Base-by-base conservation (phyloP, 192 early-diverging fungal species). In the Podila minutissima region DNA sequence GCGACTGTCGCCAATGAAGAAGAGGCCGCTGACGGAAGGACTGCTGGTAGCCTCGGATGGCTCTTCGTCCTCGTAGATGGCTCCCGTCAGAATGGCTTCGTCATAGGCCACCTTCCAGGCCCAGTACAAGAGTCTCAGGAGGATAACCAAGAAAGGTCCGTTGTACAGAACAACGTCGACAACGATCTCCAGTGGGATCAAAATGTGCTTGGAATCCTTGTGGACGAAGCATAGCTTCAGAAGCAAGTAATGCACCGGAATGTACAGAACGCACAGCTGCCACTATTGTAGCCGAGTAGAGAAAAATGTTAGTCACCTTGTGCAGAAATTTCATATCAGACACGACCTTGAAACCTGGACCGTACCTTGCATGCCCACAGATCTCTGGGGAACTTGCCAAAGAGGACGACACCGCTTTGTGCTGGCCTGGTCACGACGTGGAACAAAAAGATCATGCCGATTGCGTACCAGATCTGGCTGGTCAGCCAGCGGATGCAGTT, bases 81-180 rank as follows among this genome's bases (percentile, higher is more conserved):
- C 71, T 32, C 77, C 77, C 22, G 77, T 81, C 12, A 81, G 66
- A 29, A 81, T 62, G 63, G 77, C 77, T 71, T 81, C 77, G 29
- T 81, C 77, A 35, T 81, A 81, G 1, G 77, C 77, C 32, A 81
- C 77, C 67, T 69, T 81, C 77, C 77, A 81, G 5, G 77, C 77
- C 71, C 67, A 35, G 48, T 65, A 73, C 66, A 81, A 46, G 48
- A 81, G 29, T 60, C 77, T 50, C 62, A 73, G 62, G 15, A 81
- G 67, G 35, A 69, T 62, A 1, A 62, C 58, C 55, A 81, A 29
- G 63, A 81, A 81, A 10, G 77, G 77, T 12, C 77, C 77, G 33
- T 81, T 81, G 49, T 81, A 81, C 19, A 81, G 77, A 22, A 81
- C 67, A 69, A 81, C 31, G 22, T 81, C 77, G 28, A 81, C 77